Conservation (phyloP, 805 yeast genomes). For the Sungouiella blattae region DNA sequence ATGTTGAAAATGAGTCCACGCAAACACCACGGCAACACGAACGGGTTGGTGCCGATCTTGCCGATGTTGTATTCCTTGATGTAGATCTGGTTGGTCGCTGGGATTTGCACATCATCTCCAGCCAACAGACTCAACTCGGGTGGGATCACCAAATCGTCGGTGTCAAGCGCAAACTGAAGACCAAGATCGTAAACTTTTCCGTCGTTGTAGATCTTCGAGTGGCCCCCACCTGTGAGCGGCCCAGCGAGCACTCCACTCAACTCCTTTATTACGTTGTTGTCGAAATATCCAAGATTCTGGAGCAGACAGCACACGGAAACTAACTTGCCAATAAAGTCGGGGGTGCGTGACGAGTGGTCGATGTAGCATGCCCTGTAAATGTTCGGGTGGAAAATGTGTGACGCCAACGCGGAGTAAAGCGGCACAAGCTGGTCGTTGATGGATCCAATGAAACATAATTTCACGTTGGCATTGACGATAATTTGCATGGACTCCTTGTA, state of each 20-base stretch:
- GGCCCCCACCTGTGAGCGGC: conserved; percentile 92
- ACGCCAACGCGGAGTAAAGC: conserved; percentile 78
- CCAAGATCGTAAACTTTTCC: conserved; percentile 81
- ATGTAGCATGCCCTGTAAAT: conserved; percentile 85
- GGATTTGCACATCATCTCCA: conserved; percentile 12
- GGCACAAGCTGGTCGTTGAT: conserved; percentile 95
- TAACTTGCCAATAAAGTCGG: conserved; percentile 71
- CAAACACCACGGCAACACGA: conserved; percentile 87
- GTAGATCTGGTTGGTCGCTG: conserved; percentile 34
- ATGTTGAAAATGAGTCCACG: conserved; percentile 69
- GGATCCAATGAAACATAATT: conserved; percentile 80
- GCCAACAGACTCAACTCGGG: conserved; percentile 10
- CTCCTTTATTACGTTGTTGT: conserved; percentile 83
- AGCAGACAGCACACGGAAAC: conserved; percentile 71
- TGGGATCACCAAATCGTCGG: conserved; percentile 55
- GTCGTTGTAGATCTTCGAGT: conserved; percentile 83
- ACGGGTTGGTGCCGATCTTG: conserved; percentile 74
- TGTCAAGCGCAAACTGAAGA: conserved; percentile 67
- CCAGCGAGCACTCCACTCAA: conserved; percentile 68
- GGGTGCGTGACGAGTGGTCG: conserved; percentile 76
- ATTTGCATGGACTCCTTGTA: conserved; percentile 64
- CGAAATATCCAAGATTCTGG: conserved; percentile 74
- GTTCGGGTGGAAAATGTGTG: conserved; percentile 84
- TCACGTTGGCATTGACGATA: conserved; percentile 66
- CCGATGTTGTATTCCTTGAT: conserved; percentile 56